A percentile compares a stretch with the other conserved stretches of the same genome.
phyloP scores from a whole-genome alignment of 345 rosid species.

The Syzygium oleosum region DNA sequence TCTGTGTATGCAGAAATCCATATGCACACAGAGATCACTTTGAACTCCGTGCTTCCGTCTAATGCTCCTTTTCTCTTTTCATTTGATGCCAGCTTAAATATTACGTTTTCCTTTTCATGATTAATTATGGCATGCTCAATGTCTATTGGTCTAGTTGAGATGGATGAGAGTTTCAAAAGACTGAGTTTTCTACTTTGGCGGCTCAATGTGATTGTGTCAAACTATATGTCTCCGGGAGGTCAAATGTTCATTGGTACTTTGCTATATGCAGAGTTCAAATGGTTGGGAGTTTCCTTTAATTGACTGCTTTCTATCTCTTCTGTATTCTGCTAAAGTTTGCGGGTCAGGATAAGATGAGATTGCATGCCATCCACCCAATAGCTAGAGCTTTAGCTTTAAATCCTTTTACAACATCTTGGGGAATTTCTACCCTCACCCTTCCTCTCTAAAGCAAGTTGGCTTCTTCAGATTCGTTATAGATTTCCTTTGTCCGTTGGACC shows the following conservation, averaged over 20 bases:
- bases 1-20: not conserved
- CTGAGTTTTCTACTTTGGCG: not conserved
- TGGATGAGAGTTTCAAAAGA: not conserved
- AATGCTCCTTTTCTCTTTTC: not conserved
- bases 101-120: not conserved
- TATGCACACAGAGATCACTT: not conserved
- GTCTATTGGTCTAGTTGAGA: not conserved
- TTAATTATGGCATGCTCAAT: not conserved
- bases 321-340: not conserved
- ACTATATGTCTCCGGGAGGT: not conserved
- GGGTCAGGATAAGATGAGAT: not conserved
- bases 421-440: not conserved
- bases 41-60: not conserved
- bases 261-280: not conserved
- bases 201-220: not conserved
- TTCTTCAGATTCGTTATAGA: not conserved
- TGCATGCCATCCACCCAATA: not conserved
- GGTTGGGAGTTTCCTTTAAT: not conserved
- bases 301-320: not conserved
- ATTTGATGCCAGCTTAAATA: not conserved
- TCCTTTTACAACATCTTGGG: not conserved
- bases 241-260: not conserved
- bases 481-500: not conserved
- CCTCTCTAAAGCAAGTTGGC: not conserved
- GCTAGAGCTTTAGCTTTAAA: not conserved